A percentile compares a stretch with the other conserved stretches of the same genome.
These are phyloP conservation scores for Jaltomata sinuosa DNA, from an alignment of 257 asterid genomes.

Conservation along the genomic window DNA sequence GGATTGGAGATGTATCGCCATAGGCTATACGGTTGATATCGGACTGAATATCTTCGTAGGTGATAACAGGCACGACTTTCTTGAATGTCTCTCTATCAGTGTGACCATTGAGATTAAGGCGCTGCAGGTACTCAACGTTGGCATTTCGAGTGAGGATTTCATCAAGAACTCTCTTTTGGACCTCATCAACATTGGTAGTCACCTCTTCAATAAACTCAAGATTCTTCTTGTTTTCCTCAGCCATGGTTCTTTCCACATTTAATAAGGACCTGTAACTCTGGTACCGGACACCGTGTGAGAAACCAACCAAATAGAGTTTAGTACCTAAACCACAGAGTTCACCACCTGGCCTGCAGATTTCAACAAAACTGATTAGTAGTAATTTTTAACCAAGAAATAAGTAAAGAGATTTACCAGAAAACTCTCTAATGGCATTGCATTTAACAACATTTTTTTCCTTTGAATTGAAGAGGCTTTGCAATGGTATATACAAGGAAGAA, in stretches of 20 bases:
- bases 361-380: neutral
- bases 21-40: conserved; percentile 23
- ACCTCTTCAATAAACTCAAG: conserved; percentile 26
- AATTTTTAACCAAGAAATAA: neutral
- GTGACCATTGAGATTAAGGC: conserved; percentile 16
- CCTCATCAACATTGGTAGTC: conserved; percentile 18
- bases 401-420: neutral
- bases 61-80: conserved; percentile 19
- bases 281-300: fast-evolving
- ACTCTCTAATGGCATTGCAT: too few species aligned
- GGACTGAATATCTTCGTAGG: conserved; percentile 22
- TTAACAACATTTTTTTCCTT: too few species aligned
- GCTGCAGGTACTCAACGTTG: conserved; percentile 23
- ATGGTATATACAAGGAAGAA: too few species aligned
- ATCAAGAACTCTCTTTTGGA: conserved; percentile 22
- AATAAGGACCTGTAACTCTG: neutral
- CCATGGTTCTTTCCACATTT: neutral
- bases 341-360: neutral
- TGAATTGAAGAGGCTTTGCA: too few species aligned
- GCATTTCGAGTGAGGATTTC: conserved; percentile 22
- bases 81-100: conserved; percentile 24
- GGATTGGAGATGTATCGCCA: conserved; percentile 25
- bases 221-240: conserved; percentile 11
- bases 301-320: neutral
- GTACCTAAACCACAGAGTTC: too few species aligned